A percentile compares a stretch with the other conserved stretches of the same genome.
Conservation (phyloP, 352 stramenopile genomes). For the Phytophthora pisi region DNA sequence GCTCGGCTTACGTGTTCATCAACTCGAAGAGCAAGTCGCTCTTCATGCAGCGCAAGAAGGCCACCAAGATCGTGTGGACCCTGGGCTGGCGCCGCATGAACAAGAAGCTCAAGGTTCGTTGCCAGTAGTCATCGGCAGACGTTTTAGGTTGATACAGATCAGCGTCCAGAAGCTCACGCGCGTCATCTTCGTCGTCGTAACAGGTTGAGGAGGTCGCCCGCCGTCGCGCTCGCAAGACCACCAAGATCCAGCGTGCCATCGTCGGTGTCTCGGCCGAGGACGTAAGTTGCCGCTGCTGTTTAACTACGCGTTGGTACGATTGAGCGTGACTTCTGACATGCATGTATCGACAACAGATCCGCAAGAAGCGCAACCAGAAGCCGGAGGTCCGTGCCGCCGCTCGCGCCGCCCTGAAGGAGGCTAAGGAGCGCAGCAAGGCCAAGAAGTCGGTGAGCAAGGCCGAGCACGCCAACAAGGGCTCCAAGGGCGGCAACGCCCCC, state of each 20-base stretch:
- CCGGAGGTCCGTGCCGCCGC: slow-evolving; percentile 91
- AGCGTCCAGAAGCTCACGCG: neutral
- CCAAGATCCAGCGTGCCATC: slow-evolving; percentile 98
- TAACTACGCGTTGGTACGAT: neutral
- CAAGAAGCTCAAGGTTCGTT: slow-evolving; percentile 98
- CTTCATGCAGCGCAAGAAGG: slow-evolving; percentile 99
- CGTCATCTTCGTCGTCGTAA: slow-evolving; percentile 7
- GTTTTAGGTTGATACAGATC: neutral
- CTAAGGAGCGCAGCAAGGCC: slow-evolving; percentile 89
- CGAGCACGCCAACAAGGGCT: slow-evolving; percentile 62
- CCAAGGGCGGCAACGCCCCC: slow-evolving; percentile 67
- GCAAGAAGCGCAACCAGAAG: slow-evolving; percentile 98
- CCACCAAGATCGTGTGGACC: slow-evolving; percentile 99
- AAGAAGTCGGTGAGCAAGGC: slow-evolving; percentile 76
- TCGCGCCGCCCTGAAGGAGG: slow-evolving; percentile 92
- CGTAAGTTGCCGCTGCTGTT: slow-evolving; percentile 38
- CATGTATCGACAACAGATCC: slow-evolving; percentile 72
- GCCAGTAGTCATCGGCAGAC: neutral
- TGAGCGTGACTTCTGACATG: neutral
- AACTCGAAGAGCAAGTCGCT: slow-evolving; percentile 98
- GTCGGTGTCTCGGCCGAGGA: slow-evolving; percentile 97
- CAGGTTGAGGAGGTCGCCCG: slow-evolving; percentile 83
- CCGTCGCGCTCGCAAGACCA: slow-evolving; percentile 92
- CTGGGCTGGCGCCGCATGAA: slow-evolving; percentile 97
- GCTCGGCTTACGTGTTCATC: slow-evolving; percentile 94